Evolutionary conservation across 2,329 filamentous ascomycete species (phyloP), one percentile per base, ranked within the genome.

Genomic region (Ascochyta rabiei): DNA sequence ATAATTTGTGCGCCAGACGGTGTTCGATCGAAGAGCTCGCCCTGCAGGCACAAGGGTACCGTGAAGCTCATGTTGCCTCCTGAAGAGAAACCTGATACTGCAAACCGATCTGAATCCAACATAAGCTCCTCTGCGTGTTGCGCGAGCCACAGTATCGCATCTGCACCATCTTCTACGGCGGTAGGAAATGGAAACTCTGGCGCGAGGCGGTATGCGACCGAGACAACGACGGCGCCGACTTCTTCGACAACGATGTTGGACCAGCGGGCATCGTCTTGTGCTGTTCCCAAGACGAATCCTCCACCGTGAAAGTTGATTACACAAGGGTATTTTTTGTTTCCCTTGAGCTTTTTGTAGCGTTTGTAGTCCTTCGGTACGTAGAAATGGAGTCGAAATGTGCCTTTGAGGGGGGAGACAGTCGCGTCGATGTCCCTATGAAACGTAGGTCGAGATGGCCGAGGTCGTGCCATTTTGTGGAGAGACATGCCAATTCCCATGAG

Each of bases 401-500:
- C 80, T 47, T 75, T 72, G 37, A 72, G 69, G 4, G 73, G 78
- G 34, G 76, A 80, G 45, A 79, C 73, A 55, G 77, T 82, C 53
- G 80, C 81, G 23, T 79, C 72, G 28, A 90, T 81, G 16, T 78
- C 78, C 39, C 80, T 81, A 41, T 79, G 79, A 74, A 90, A 90
- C 26, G 80, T 75, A 2, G 86, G 86, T 28, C 76, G 77, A 1
- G 86, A 84, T 6, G 87, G 85, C 44, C 82, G 79, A 6, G 87
- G 86, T 37, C 80, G 76, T 1, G 86, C 83, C 55, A 87, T 75
- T 49, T 81, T 82, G 69, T 91, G 88, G 34, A 90, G 76, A 56
- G 82, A 78, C 86, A 90, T 89, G 67, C 87, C 88, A 52, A 89
- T 81, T 53, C 80, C 80, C 83, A 89, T 89, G 37, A 90, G 78